These are phyloP conservation scores for Pyricularia sp. DNA, from an alignment of 2,329 filamentous ascomycete genomes.

Conservation along the genomic window DNA sequence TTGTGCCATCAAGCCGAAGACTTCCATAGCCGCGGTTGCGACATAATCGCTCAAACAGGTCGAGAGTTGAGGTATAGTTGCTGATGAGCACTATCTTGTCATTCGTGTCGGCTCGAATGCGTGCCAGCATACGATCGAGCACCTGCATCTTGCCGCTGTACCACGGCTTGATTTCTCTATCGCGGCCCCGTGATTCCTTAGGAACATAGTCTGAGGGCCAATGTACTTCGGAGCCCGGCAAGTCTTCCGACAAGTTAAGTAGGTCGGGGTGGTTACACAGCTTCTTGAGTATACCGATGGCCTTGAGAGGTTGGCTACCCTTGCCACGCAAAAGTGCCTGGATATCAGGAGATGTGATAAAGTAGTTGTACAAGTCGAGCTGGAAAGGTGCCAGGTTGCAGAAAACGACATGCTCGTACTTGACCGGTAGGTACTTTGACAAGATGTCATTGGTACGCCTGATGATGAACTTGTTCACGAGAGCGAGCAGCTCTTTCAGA, in stretches of 20 bases:
- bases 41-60: constrained; percentile 86
- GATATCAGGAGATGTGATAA: constrained; percentile 90
- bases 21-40: constrained; percentile 72
- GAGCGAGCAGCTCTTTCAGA: constrained; percentile 61
- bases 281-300: constrained; percentile 94
- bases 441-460: constrained; percentile 94
- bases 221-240: constrained; percentile 72
- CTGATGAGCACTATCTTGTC: constrained; percentile 99
- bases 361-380: constrained; percentile 87
- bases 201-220: constrained; percentile 81
- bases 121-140: constrained; percentile 91
- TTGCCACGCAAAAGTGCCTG: constrained; percentile 84
- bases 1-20: constrained; percentile 85
- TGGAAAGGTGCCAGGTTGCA: constrained; percentile 92
- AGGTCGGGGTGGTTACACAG: constrained; percentile 97
- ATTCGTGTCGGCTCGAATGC: constrained; percentile 90
- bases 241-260: constrained; percentile 65
- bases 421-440: constrained; percentile 93
- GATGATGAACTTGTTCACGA: constrained; percentile 98
- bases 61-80: constrained; percentile 93
- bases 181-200: constrained; percentile 74
- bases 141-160: constrained; percentile 98
- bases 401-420: constrained; percentile 98
- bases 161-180: constrained; percentile 86
- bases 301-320: constrained; percentile 89